Base-by-base conservation (phyloP, 169 alveolate genomes). In the Plasmodium chabaudi region DNA sequence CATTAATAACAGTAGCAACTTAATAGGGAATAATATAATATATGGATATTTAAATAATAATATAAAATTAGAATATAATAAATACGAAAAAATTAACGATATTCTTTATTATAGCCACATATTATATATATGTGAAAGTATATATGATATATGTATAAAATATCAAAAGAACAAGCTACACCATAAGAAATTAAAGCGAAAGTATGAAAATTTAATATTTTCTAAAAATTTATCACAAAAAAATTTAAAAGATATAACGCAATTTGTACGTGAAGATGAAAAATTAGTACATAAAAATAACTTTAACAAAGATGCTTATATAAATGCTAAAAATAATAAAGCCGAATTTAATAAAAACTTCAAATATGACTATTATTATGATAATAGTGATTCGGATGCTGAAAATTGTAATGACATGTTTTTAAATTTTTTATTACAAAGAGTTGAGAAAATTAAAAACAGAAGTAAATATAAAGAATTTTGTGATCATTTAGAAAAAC, bases 401-500 rank as follows among this genome's bases (percentile, higher is more conserved):
- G 2, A 46, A 21, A 68, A 68, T 49, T 57, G 44, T 53, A 13
- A 51, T 51, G 17, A 25, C n/a, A 68, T 42, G 23, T 77, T 47
- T 53, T 42, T 19, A 6, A 73, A 59, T 60, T 61, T 12, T 6
- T 27, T 64, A 1, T 6, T 73, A 13, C 72, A 34, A 44, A 27
- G 15, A 17, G 13, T 65, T 60, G 60, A 23, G 34, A 27, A 34
- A 0, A 25, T 79, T 46, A 77, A 57, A 49, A 34, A 77, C 17
- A 79, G 27, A 53, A 25, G 67, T 21, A 79, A 56, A 44, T 79
- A 79, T 67, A 79, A 65, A 21, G 27, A 64, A 46, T 79, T 67
- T 49, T 67, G 79, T 47, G 89, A 79, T 53, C 44, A 51, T 53
- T 9, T 79, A n/a, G 89, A 72, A 67, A 67, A 79, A 53, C n/a